Conservation (phyloP, 1,284 basidiomycete species). For the Papiliotrema flavescens region DNA sequence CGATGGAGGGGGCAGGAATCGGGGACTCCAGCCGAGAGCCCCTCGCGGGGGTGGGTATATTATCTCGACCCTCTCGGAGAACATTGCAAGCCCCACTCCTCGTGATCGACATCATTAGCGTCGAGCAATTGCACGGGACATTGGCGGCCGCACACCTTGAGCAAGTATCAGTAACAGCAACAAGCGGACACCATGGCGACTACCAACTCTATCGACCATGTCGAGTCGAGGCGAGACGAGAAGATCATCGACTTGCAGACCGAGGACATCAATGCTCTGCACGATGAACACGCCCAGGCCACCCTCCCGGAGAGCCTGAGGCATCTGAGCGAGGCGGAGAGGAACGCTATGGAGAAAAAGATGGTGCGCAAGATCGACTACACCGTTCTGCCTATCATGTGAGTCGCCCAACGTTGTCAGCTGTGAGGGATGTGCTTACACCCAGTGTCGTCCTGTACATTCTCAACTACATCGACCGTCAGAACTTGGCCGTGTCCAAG, state of each 20-base stretch:
- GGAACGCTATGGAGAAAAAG: conserved; percentile 16
- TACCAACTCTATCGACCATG: background rate
- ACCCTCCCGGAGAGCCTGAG: conserved; percentile 20
- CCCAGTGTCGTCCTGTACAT: too few species aligned
- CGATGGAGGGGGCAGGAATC: too few species aligned
- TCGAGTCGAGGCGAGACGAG: background rate
- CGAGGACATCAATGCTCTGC: background rate
- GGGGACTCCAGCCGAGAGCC: too few species aligned
- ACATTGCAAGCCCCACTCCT: too few species aligned
- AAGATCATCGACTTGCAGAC: background rate
- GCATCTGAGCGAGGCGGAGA: conserved; percentile 19
- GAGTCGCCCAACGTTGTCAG: conserved; percentile 30
- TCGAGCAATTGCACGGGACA: too few species aligned
- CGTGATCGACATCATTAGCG: too few species aligned
- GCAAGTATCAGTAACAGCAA: too few species aligned
- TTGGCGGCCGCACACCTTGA: too few species aligned
- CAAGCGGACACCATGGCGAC: too few species aligned
- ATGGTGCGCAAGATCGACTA: conserved; percentile 33
- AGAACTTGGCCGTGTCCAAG: conserved; percentile 34
- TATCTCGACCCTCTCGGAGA: too few species aligned
- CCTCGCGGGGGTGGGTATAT: too few species aligned
- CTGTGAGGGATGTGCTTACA: too few species aligned
- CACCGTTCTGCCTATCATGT: conserved; percentile 28
- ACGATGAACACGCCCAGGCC: background rate
- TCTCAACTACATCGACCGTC: conserved; percentile 37